Evolutionary conservation across 164 flowering plant species (phyloP), one percentile per base, ranked within the genome.

Genomic region (Nymphaea thermarum): DNA sequence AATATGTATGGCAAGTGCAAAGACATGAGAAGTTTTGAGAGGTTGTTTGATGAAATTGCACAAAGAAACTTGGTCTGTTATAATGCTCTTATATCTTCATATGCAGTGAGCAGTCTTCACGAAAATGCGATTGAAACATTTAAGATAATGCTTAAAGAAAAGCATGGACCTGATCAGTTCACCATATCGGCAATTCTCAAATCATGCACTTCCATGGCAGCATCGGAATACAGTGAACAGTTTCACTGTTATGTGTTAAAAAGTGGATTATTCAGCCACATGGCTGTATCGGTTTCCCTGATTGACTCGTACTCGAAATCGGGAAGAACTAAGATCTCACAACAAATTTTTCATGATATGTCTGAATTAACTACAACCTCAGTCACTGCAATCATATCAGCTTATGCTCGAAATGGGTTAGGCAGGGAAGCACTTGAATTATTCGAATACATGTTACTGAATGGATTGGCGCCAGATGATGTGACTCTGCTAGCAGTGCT

Each of bases 1-100:
- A 77, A 87, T 71, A 85, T 91, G 90, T 89, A 89, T 73, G 97
- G 97, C 12, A 86, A 87, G 74, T 86, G 91, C 45, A 63, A 79
- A 45, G 79, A 80, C 44, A 81, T 86, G 61, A 80, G 77, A 70
- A 74, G 77, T 63, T 79, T 91, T 0, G 79, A 85, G 2, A 57
- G 72, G 15, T 4, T 87, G 36, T 86, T 78, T 67, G 80, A 84
- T 43, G 72, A 65, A 42, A 63, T 71, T 70, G 75, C 77, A 5
- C 71, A 66, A 60, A 83, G 71, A 74, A 77, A 72, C 43, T 12
- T 78, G 53, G 97, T 82, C 71, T 80, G 82, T 64, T 85, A 84
- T 71, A 91, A 89, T 71, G 79, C 96, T 7, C 55, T 84, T 43
- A 86, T 88, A 82, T 80, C 89, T 17, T 84, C 89, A 63, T 76